These are phyloP conservation scores for Kwoniella sp. DNA, from an alignment of 768 basidiomycete species.

Conservation along the genomic window DNA sequence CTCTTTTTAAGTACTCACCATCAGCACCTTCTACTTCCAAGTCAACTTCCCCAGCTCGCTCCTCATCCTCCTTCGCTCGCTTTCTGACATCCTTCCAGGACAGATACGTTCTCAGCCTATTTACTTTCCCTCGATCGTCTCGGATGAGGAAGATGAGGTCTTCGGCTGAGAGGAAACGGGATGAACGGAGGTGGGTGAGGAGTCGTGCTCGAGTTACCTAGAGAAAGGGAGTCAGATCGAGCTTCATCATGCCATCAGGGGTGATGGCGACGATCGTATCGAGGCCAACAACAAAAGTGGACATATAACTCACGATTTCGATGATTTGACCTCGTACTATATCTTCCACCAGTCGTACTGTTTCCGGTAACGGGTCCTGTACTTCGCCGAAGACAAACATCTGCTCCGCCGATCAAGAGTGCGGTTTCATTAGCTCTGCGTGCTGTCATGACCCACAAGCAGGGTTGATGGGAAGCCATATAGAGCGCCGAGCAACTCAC, in stretches of 20 bases:
- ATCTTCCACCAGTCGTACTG: constrained; percentile 92
- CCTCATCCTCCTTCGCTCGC: constrained; percentile 85
- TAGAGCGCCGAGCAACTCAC: too few relatives aligned
- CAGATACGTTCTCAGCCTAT: constrained; percentile 85
- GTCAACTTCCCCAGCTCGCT: constrained; percentile 79
- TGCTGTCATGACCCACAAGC: constrained; percentile 7
- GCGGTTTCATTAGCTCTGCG: neutral
- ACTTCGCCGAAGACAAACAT: constrained; percentile 98
- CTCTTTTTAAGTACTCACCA: constrained; percentile 42
- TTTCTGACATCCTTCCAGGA: constrained; percentile 98
- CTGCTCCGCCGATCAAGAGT: constrained; percentile 56
- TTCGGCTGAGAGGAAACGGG: constrained; percentile 84
- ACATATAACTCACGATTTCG: constrained; percentile 76
- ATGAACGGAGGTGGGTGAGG: constrained; percentile 77
- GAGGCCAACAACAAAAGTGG: too few relatives aligned
- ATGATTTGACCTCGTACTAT: constrained; percentile 87
- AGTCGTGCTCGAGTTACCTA: constrained; percentile 87
- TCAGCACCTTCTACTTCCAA: constrained; percentile 29
- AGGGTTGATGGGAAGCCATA: neutral
- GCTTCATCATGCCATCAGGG: neutral
- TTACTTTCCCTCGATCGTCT: constrained; percentile 90
- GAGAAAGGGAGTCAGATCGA: neutral
- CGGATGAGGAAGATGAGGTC: constrained; percentile 96
- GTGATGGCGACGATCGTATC: neutral
- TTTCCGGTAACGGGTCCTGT: constrained; percentile 81